A percentile compares a stretch with the other conserved stretches of the same genome.
These are phyloP conservation scores for Yarrowia deformans DNA, from an alignment of 805 yeast genomes.

Conservation along the genomic window DNA sequence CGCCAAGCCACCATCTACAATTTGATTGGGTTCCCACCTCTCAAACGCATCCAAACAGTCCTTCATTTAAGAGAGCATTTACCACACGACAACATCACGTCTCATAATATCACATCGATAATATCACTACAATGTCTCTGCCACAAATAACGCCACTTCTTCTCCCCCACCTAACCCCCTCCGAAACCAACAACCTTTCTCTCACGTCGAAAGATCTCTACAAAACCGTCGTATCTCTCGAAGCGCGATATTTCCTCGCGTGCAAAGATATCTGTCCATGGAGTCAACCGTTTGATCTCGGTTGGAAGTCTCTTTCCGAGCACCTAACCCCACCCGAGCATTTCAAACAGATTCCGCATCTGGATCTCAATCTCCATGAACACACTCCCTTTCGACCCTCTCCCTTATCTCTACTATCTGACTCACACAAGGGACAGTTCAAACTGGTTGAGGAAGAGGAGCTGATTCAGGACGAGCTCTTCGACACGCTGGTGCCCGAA, in stretches of 20 bases:
- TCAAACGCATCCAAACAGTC: no score
- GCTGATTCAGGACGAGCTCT: slow-evolving; percentile 10
- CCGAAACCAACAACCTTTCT: neutral
- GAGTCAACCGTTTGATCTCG: slow-evolving; percentile 16
- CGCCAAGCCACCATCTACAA: no score
- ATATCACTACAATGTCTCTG: neutral
- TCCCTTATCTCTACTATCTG: slow-evolving; percentile 1
- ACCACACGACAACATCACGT: no score
- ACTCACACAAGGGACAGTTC: slow-evolving; percentile 7
- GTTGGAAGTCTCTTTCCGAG: neutral
- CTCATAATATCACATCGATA: no score
- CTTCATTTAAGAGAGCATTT: no score
- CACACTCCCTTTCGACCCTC: slow-evolving; percentile 21
- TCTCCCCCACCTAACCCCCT: neutral
- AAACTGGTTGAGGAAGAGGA: slow-evolving; percentile 10
- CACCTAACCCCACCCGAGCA: neutral
- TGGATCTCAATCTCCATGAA: slow-evolving; percentile 21
- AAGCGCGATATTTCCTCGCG: neutral
- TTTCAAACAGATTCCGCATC: slow-evolving; percentile 7
- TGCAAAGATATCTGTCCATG: slow-evolving; percentile 25
- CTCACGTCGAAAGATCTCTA: neutral
- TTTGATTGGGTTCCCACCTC: no score
- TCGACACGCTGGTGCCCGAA: neutral
- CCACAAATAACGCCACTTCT: neutral
- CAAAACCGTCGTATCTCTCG: neutral